Evolutionary conservation across 2,329 filamentous ascomycete species (phyloP).

Genomic region (Fusarium sp.): DNA sequence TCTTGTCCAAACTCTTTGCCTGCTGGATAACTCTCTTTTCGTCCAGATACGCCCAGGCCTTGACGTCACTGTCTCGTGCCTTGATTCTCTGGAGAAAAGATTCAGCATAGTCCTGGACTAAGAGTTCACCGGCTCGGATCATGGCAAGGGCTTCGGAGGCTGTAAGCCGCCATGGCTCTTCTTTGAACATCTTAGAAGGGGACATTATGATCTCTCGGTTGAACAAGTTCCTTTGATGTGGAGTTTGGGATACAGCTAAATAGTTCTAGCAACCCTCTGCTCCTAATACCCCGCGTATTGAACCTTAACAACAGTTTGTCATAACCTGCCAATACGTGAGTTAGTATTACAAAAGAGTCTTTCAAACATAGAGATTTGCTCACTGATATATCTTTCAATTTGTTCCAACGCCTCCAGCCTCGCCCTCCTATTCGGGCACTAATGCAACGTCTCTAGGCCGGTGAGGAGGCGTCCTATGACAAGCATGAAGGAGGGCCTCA

Average conservation of each 20-base stretch:
- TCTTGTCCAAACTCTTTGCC: conserved; percentile 65
- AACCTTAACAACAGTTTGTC: conserved; percentile 1
- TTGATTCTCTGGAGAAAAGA: conserved; percentile 64
- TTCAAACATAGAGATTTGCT: neutral
- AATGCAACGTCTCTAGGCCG: conserved; percentile 21
- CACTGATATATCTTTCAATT: conserved; percentile 1
- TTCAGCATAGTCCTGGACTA: conserved; percentile 64
- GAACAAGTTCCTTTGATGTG: neutral
- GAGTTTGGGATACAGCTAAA: neutral
- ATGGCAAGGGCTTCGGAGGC: conserved; percentile 60
- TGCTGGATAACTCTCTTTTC: conserved; percentile 62
- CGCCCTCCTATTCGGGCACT: conserved; percentile 6
- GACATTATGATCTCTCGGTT: conserved; percentile 17
- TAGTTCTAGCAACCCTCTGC: conserved; percentile 2
- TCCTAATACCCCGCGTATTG: conserved; percentile 4
- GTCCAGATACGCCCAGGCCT: conserved; percentile 67
- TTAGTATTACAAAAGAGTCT: neutral
- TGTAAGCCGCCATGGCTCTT: conserved; percentile 52
- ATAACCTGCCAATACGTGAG: neutral
- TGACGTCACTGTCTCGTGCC: conserved; percentile 60
- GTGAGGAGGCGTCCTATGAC: conserved; percentile 31
- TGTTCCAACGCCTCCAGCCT: conserved; percentile 3
- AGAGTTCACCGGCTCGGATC: conserved; percentile 60
- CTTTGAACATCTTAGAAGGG: conserved; percentile 23
- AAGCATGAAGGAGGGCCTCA: conserved; percentile 29